Conservation (phyloP, 2,329 filamentous ascomycete genomes). For the Colletotrichum chrysophilum region DNA sequence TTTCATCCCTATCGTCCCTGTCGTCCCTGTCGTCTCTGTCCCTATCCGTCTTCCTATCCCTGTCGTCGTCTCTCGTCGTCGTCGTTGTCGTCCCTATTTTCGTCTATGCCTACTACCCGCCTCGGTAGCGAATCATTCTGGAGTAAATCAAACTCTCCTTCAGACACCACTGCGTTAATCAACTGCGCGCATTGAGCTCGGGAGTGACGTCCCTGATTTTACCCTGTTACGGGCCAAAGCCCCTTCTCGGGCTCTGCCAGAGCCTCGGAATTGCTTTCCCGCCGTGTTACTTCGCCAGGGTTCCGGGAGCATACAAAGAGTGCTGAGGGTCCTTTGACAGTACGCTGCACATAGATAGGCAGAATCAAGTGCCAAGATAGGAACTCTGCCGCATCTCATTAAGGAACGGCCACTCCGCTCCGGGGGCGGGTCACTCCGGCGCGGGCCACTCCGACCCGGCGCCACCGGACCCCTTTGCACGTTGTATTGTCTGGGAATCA, state of each 20-base stretch:
- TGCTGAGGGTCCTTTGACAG: background rate
- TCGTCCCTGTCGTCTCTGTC: background rate
- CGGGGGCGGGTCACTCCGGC: too few species aligned
- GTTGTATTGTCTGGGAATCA: fast-evolving
- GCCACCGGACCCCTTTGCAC: background rate
- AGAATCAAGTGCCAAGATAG: background rate
- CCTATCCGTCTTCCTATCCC: background rate
- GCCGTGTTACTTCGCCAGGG: background rate
- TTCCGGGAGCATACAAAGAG: background rate
- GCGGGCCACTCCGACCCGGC: background rate
- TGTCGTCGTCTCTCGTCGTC: too few species aligned
- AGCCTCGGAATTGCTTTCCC: background rate
- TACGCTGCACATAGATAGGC: background rate
- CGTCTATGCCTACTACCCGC: background rate
- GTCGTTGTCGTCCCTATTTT: too few species aligned
- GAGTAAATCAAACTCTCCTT: background rate
- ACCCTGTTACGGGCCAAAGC: background rate
- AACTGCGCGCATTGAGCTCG: background rate
- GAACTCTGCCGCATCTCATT: background rate
- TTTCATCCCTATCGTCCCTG: background rate
- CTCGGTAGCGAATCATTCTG: fast-evolving
- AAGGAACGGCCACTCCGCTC: background rate
- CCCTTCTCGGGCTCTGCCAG: background rate
- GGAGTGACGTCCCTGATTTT: background rate
- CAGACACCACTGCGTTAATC: fast-evolving